A percentile compares a stretch with the other conserved stretches of the same genome.
Conservation (phyloP, 805 yeast species). For the Metschnikowia sp. region DNA sequence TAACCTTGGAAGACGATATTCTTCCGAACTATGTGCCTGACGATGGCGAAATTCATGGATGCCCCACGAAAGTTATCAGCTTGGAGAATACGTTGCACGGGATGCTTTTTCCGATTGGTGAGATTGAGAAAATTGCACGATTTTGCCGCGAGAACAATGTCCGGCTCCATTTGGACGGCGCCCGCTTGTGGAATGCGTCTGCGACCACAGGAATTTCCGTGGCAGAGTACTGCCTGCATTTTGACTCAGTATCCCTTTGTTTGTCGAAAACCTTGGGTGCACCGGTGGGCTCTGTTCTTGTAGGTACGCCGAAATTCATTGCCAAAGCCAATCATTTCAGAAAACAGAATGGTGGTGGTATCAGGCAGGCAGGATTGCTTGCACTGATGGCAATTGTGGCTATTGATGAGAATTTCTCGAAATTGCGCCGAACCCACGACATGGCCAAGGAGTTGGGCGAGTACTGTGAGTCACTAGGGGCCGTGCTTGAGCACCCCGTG, state of each 20-base stretch:
- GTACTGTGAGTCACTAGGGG: slow-evolving; percentile 28
- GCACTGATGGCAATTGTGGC: slow-evolving; percentile 42
- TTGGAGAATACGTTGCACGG: slow-evolving; percentile 45
- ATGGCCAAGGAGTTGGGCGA: slow-evolving; percentile 34
- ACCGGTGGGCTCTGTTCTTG: slow-evolving; percentile 42
- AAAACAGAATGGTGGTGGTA: slow-evolving; percentile 45
- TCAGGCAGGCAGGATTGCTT: slow-evolving; percentile 40
- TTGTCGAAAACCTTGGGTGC: slow-evolving; percentile 43
- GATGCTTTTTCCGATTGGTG: slow-evolving; percentile 38
- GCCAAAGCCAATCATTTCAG: slow-evolving; percentile 43
- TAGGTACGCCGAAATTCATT: slow-evolving; percentile 29
- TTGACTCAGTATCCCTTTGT: slow-evolving; percentile 43
- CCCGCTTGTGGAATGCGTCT: slow-evolving; percentile 43
- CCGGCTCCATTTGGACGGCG: slow-evolving; percentile 42
- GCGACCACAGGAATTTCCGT: slow-evolving; percentile 38
- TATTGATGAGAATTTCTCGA: slow-evolving; percentile 36
- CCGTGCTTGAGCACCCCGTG: slow-evolving; percentile 34
- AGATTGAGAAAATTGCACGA: slow-evolving; percentile 32
- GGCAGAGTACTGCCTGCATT: slow-evolving; percentile 37
- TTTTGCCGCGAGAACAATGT: slow-evolving; percentile 34
- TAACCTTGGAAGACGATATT: slow-evolving; percentile 39
- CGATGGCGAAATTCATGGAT: slow-evolving; percentile 43
- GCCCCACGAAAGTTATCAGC: slow-evolving; percentile 42
- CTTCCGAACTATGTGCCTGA: slow-evolving; percentile 37
- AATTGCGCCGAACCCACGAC: slow-evolving; percentile 31